A percentile compares a stretch with the other conserved stretches of the same genome.
phyloP scores from a whole-genome alignment of 2,329 filamentous ascomycete genomes.

The Diaporthe citriasiana region DNA sequence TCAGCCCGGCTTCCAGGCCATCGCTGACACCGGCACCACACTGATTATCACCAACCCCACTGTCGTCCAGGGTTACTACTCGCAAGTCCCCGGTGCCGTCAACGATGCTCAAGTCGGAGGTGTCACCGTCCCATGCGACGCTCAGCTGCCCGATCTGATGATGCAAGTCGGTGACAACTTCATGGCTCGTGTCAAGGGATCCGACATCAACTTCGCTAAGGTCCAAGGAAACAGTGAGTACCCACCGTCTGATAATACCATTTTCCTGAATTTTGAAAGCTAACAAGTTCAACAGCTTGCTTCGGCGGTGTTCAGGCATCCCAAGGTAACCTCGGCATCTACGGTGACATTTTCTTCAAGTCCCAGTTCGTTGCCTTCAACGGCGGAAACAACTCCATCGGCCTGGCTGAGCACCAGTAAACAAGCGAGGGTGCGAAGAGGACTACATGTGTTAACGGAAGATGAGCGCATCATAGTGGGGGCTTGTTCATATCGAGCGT shows the following conservation, averaged over 20 bases:
- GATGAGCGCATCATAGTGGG: background rate
- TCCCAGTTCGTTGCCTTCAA: slow-evolving; percentile 72
- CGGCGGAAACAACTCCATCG: slow-evolving; percentile 67
- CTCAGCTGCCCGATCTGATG: slow-evolving; percentile 62
- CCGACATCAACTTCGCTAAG: slow-evolving; percentile 66
- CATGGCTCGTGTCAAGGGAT: slow-evolving; percentile 69
- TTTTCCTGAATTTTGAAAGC: slow-evolving; percentile 6
- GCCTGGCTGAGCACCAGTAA: slow-evolving; percentile 59
- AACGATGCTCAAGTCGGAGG: slow-evolving; percentile 58
- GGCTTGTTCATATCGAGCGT: background rate
- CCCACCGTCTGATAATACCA: background rate
- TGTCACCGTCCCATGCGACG: slow-evolving; percentile 62
- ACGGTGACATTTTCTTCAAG: slow-evolving; percentile 74
- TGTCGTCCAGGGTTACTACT: slow-evolving; percentile 65
- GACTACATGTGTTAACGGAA: background rate
- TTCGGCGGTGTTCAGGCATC: slow-evolving; percentile 78
- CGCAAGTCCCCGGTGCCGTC: slow-evolving; percentile 59
- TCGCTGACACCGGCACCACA: slow-evolving; percentile 73
- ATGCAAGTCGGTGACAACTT: slow-evolving; percentile 70
- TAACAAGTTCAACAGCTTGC: slow-evolving; percentile 60
- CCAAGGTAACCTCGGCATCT: slow-evolving; percentile 70
- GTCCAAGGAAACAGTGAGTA: slow-evolving; percentile 65
- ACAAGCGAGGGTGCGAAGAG: background rate
- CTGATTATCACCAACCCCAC: slow-evolving; percentile 71
- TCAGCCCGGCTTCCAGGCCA: slow-evolving; percentile 59